Evolutionary conservation across 345 rosid species (phyloP).

Genomic region (Psidium guajava): DNA sequence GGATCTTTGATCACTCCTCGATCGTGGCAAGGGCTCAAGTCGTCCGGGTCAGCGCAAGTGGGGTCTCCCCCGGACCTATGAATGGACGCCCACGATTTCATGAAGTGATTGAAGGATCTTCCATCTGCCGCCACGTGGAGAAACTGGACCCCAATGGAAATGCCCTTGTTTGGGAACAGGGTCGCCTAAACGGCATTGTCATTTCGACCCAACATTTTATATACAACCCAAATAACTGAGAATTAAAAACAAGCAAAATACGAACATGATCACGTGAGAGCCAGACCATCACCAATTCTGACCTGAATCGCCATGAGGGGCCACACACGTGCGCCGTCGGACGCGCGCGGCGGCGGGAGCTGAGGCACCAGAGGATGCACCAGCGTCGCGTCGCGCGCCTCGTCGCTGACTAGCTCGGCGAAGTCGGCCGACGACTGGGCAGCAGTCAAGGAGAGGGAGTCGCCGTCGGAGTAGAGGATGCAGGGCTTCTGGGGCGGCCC

Average conservation of each 20-base stretch:
- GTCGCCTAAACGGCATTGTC: not conserved
- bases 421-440: constrained; percentile 18
- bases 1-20: constrained; percentile 12
- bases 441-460: constrained; percentile 6
- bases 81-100: constrained; percentile 26
- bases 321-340: not conserved
- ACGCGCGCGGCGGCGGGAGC: not conserved
- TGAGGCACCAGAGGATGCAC: constrained; percentile 18
- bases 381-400: not conserved
- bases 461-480: constrained; percentile 2
- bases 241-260: too few species aligned
- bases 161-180: constrained; percentile 24
- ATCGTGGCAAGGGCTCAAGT: not conserved
- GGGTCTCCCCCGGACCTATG: not conserved
- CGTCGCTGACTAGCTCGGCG: not conserved
- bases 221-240: too few species aligned
- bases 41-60: not conserved
- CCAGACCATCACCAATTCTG: not conserved
- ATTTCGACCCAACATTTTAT: too few species aligned
- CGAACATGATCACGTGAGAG: too few species aligned
- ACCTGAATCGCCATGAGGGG: constrained; percentile 20
- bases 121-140: constrained; percentile 32
- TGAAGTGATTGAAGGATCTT: constrained; percentile 19
- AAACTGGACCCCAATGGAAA: constrained; percentile 14
- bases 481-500: constrained; percentile 9